Base-by-base conservation (phyloP, 2,329 filamentous ascomycete species). In the Pseudogymnoascus sp. region DNA sequence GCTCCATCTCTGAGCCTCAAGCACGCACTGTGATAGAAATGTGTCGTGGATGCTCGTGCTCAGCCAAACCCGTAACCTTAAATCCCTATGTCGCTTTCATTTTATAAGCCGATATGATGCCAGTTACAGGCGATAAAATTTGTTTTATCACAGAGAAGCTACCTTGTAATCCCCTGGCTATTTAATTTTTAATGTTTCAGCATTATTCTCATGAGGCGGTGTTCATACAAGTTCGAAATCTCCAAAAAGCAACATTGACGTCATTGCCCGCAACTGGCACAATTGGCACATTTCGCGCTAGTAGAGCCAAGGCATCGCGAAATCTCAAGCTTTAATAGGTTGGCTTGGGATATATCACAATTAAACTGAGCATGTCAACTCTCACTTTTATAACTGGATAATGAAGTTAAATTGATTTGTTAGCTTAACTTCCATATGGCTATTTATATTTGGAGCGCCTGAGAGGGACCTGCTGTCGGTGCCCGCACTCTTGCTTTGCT, bases 321-420 rank as follows among this genome's bases (percentile, higher is more conserved):
- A 6, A n/a, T 5, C 7, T 31, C 18, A 55, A 33, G 45, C 27
- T 55, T 55, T 18, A 5, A 55, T 55, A 18, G 42, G 7, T 48
- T 48, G 25, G 27, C 6, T 7, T 21, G 4, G 2, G 31, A 55
- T 55, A 55, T 18, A n/a, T 15, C 48, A 55, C 48, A 31, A 21
- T 33, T 1, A 55, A 55, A 21, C 27, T 21, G 15, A 55, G 18
- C 48, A 33, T 55, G 5, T 55, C 6, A 18, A 33, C 7, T 9
- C n/a, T 55, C 48, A 55, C 48, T 55, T 52, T 33, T 33, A 55
- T 18, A 55, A 55, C n/a, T 21, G 15, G 21, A 33, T 18, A 10
- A 33, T 55, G 48, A 33, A 55, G 48, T 55, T 33, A 55, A 55
- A 33, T 55, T 12, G 48, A 55, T 55, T 33, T 33, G 13, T 55